Percentiles rank a stretch among this genome's conserved stretches.
These are phyloP conservation scores for Anisodus acutangulus DNA, from an alignment of 257 asterid genomes.

Conservation along the genomic window DNA sequence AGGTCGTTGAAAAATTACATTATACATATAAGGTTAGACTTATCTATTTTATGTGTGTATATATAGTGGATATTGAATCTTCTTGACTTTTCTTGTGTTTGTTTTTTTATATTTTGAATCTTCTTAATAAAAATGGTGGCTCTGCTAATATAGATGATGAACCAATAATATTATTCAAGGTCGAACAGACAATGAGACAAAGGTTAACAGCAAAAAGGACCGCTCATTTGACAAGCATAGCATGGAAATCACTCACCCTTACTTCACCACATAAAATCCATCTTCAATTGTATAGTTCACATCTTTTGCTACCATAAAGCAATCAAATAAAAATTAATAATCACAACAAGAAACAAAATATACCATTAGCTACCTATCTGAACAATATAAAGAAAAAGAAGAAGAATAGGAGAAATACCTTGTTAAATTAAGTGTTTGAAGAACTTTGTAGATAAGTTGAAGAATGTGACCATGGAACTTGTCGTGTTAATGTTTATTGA, in stretches of 20 bases:
- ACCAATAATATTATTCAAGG: constrained; percentile 42
- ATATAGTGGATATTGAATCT: background rate
- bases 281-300: background rate
- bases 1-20: background rate
- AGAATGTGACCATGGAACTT: background rate
- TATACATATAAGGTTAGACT: background rate
- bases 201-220: constrained; percentile 51
- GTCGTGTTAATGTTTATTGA: background rate
- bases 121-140: too few species aligned
- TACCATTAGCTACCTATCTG: background rate
- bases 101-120: background rate
- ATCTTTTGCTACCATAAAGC: background rate
- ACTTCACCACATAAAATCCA: background rate
- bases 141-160: background rate
- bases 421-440: too few species aligned
- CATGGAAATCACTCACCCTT: constrained; percentile 61
- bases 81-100: background rate
- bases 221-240: constrained; percentile 67
- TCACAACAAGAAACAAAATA: background rate
- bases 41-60: too few species aligned
- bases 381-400: background rate
- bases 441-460: too few species aligned
- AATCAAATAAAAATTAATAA: background rate
- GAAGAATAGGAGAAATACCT: background rate
- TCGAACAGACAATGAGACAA: constrained; percentile 85